Evolutionary conservation across 805 yeast genomes (phyloP).

Genomic region (Hemisphaericaspora nanyangensis): DNA sequence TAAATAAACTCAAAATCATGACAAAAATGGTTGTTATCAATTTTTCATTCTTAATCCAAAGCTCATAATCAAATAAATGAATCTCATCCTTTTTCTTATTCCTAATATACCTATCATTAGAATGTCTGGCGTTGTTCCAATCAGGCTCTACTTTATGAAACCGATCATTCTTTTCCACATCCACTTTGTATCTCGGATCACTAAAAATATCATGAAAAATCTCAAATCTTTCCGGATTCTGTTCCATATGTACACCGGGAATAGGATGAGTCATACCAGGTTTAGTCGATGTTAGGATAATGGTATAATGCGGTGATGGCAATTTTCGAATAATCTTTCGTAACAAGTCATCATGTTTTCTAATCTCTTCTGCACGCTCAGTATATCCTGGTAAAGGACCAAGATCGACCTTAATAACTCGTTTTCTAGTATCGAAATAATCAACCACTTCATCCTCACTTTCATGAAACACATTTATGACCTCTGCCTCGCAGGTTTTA

Average conservation of each 20-base stretch:
- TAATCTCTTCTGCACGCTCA: slow-evolving; percentile 19
- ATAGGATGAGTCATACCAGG: slow-evolving; percentile 25
- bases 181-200: slow-evolving; percentile 47
- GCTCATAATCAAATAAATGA: slow-evolving; percentile 39
- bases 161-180: slow-evolving; percentile 53
- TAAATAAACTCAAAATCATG: slow-evolving; percentile 14
- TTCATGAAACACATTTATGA: slow-evolving; percentile 32
- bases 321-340: slow-evolving; percentile 57
- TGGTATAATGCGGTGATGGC: slow-evolving; percentile 70
- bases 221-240: slow-evolving; percentile 30
- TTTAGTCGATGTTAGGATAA: slow-evolving; percentile 47
- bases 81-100: slow-evolving; percentile 32
- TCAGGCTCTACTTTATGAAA: slow-evolving; percentile 24
- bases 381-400: slow-evolving; percentile 39
- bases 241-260: slow-evolving; percentile 24
- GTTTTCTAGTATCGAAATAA: slow-evolving; percentile 59
- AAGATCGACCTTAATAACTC: slow-evolving; percentile 60
- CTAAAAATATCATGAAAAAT: slow-evolving; percentile 57
- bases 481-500: slow-evolving; percentile 50
- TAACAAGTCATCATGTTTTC: slow-evolving; percentile 44
- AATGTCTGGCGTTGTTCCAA: slow-evolving; percentile 23
- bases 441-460: slow-evolving; percentile 35
- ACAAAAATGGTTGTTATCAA: slow-evolving; percentile 37
- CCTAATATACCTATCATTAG: slow-evolving; percentile 26
- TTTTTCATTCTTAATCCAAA: slow-evolving; percentile 49